phyloP scores from a whole-genome alignment of 768 basidiomycete species.

The Mycena rosella region DNA sequence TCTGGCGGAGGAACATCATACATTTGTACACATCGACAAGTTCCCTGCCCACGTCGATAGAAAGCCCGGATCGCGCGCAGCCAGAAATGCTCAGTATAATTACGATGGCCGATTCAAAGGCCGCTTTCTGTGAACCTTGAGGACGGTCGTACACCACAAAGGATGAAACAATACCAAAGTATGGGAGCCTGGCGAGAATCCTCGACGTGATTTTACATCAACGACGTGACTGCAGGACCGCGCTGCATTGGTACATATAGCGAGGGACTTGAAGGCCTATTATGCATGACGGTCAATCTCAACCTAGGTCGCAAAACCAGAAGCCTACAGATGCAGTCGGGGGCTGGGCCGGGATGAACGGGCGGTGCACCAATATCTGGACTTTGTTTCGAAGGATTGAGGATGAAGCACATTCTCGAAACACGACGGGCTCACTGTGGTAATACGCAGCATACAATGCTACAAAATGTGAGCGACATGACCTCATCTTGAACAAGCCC shows the following conservation, averaged over 20 bases:
- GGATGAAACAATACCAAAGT: not conserved
- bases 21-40: constrained; percentile 57
- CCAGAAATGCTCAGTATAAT: constrained; percentile 59
- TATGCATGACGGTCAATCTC: not conserved
- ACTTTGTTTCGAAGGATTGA: not conserved
- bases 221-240: constrained; percentile 70
- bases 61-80: constrained; percentile 45
- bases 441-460: constrained; percentile 25
- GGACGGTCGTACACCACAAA: too few species aligned
- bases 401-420: not conserved
- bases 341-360: constrained; percentile 64
- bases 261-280: constrained; percentile 57
- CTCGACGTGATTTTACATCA: constrained; percentile 55
- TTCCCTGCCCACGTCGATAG: constrained; percentile 47
- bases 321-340: constrained; percentile 10
- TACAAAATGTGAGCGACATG: not conserved
- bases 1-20: constrained; percentile 37
- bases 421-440: constrained; percentile 6
- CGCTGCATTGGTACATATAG: constrained; percentile 76
- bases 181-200: constrained; percentile 37
- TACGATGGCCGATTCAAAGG: constrained; percentile 59
- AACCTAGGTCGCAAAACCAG: not conserved
- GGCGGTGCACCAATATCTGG: constrained; percentile 71
- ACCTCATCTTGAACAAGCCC: not conserved
- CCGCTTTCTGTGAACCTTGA: constrained; percentile 37